Evolutionary conservation across 1,284 basidiomycete genomes (phyloP).

Genomic region (Ustanciosporium gigantosporum): DNA sequence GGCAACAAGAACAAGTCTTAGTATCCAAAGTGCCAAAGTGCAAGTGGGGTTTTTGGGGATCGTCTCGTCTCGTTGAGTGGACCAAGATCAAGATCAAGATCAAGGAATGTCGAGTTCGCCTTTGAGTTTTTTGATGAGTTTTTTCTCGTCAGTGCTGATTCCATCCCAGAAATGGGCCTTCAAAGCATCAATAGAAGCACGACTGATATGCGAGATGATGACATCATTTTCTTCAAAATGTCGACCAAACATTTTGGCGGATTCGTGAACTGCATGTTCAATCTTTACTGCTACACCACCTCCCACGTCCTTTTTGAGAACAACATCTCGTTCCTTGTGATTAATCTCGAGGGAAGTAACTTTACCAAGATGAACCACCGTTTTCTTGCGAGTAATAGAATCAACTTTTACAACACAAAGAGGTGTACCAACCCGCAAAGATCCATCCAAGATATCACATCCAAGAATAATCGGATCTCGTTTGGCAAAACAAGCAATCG

Average conservation of each 20-base stretch:
- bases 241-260: constrained; percentile 73
- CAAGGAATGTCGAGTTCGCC: constrained; percentile 68
- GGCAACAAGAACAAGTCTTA: too few relatives aligned
- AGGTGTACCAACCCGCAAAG: constrained; percentile 88
- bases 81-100: too few relatives aligned
- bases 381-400: constrained; percentile 81
- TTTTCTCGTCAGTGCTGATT: constrained; percentile 89
- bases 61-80: too few relatives aligned
- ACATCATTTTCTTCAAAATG: constrained; percentile 98
- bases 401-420: constrained; percentile 91
- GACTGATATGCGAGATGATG: constrained; percentile 83
- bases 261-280: constrained; percentile 93
- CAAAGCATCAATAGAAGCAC: constrained; percentile 79
- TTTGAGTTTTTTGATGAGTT: constrained; percentile 89
- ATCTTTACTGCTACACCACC: constrained; percentile 98
- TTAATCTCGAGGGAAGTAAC: constrained; percentile 70
- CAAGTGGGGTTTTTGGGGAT: too few relatives aligned
- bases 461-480: constrained; percentile 95
- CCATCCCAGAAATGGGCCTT: constrained; percentile 85
- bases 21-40: too few relatives aligned
- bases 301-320: constrained; percentile 90
- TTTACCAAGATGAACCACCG: constrained; percentile 88
- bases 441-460: constrained; percentile 92
- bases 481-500: constrained; percentile 89
- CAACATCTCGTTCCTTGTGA: constrained; percentile 67